Conservation (phyloP, 225 moss, liverwort and hornwort species). For the Polytrichum commune region DNA sequence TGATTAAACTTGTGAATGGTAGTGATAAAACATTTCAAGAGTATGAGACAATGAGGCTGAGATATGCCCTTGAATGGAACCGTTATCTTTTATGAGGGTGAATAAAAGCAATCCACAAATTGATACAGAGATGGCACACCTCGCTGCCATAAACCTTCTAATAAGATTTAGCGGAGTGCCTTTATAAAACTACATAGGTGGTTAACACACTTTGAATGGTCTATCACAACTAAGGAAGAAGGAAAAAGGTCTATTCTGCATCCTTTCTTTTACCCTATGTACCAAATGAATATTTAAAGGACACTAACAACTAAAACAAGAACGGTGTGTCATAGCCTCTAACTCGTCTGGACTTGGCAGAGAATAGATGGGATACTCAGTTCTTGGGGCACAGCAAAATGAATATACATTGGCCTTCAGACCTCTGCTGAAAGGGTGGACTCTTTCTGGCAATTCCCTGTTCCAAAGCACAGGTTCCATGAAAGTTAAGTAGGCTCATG, state of each 20-base stretch:
- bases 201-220: neutral
- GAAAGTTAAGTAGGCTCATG: too few relatives aligned
- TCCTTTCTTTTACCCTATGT: neutral
- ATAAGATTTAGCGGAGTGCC: neutral
- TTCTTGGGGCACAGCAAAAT: slow-evolving; percentile 54
- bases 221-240: neutral
- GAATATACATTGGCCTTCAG: slow-evolving; percentile 45
- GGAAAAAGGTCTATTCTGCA: neutral
- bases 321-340: slow-evolving; percentile 46
- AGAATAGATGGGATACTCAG: slow-evolving; percentile 53
- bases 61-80: too few relatives aligned
- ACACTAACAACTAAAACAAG: slow-evolving; percentile 57
- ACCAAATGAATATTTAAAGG: slow-evolving; percentile 28
- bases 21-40: too few relatives aligned
- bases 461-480: neutral
- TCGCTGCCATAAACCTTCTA: neutral
- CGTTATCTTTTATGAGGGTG: too few relatives aligned
- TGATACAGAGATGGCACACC: slow-evolving; percentile 2
- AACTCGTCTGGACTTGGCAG: slow-evolving; percentile 55
- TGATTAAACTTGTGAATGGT: too few relatives aligned
- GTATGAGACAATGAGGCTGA: too few relatives aligned
- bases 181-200: neutral
- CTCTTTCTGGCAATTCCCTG: slow-evolving; percentile 41
- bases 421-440: slow-evolving; percentile 54
- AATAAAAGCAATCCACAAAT: neutral